Evolutionary conservation across 179 eudicot species (phyloP), one percentile per base, ranked within the genome.

Genomic region (Nepenthes alata): DNA sequence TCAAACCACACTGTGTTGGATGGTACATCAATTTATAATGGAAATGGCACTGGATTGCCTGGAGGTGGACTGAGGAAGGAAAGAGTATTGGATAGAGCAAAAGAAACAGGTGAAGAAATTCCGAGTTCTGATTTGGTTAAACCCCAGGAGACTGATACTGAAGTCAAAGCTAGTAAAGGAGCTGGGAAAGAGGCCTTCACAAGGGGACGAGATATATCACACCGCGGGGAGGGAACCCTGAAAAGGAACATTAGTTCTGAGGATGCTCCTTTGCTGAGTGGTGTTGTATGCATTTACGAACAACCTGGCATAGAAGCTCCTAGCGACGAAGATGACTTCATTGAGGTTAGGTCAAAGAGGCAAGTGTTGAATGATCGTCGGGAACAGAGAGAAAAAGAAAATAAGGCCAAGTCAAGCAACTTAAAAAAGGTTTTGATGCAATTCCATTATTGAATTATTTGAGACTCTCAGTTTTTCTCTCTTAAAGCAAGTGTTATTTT

Each of bases 341-440:
- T 90, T 74, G 89, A 94, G 79, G 99, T 94, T 64, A 85, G 99
- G 73, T 94, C 99, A 54, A 94, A 90, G 73, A 81, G 97, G 77
- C 99, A 94, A 83, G 85, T 93, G 97, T 72, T 94, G 69, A 94
- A 94, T 70, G 96, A 89, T 78, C 84, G 99, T 2, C 97, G 99
- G 35, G 98, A 93, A 61, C 98, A 87, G 61, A 89, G 95, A 77
- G 95, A 87, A 66, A 93, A 85, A 72, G 98, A 93, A 74, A 80
- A 75, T 48, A 89, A 89, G 77, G 95, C 90, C 35, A 93, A 87
- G 74, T 78, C 87, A 44, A 82, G 65, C 67, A 79, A 65, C 41
- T 70, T 75, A 67, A 74, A 75, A 49, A 93, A 89, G 97, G 97
- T 93, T 63, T 35, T 2, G 36, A 5, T 15, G 53, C 53, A 49